Conservation (phyloP, 2,329 filamentous ascomycete species). For the Fusarium pilosicola region DNA sequence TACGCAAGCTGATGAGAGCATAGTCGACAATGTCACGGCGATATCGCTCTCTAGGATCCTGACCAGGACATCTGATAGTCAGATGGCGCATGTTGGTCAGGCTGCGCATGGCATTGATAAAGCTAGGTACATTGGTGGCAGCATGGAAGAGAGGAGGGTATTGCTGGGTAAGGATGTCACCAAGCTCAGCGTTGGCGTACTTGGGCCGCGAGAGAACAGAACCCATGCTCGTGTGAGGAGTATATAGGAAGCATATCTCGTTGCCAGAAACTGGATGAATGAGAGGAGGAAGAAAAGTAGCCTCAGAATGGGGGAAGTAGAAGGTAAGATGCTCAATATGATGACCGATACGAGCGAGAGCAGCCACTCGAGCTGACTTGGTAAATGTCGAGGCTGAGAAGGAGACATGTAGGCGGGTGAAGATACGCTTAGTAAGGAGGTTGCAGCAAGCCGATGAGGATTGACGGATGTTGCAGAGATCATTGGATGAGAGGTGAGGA, state of each 20-base stretch:
- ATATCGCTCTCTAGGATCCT: slow-evolving; percentile 74
- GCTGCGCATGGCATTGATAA: slow-evolving; percentile 77
- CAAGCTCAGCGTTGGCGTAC: slow-evolving; percentile 82
- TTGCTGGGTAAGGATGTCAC: slow-evolving; percentile 83
- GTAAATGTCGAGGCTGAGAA: slow-evolving; percentile 82
- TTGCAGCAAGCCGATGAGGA: slow-evolving; percentile 77
- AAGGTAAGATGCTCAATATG: slow-evolving; percentile 84
- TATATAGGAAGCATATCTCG: slow-evolving; percentile 84
- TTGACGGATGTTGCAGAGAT: slow-evolving; percentile 70
- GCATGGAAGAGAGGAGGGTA: slow-evolving; percentile 91
- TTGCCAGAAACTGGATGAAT: slow-evolving; percentile 80
- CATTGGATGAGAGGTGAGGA: slow-evolving; percentile 58
- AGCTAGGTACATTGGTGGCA: slow-evolving; percentile 86
- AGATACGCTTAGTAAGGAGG: slow-evolving; percentile 74
- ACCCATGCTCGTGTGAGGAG: slow-evolving; percentile 75
- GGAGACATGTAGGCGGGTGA: slow-evolving; percentile 74
- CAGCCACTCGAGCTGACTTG: slow-evolving; percentile 75
- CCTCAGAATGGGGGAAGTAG: slow-evolving; percentile 77
- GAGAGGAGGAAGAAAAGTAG: slow-evolving; percentile 86
- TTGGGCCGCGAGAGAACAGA: slow-evolving; percentile 73
- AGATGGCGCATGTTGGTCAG: slow-evolving; percentile 78
- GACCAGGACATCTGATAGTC: slow-evolving; percentile 79
- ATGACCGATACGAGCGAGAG: slow-evolving; percentile 79
- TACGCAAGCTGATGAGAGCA: slow-evolving; percentile 85
- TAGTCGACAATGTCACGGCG: slow-evolving; percentile 85